Conservation (phyloP, 768 basidiomycete genomes). For the Pulveroboletus sp. region DNA sequence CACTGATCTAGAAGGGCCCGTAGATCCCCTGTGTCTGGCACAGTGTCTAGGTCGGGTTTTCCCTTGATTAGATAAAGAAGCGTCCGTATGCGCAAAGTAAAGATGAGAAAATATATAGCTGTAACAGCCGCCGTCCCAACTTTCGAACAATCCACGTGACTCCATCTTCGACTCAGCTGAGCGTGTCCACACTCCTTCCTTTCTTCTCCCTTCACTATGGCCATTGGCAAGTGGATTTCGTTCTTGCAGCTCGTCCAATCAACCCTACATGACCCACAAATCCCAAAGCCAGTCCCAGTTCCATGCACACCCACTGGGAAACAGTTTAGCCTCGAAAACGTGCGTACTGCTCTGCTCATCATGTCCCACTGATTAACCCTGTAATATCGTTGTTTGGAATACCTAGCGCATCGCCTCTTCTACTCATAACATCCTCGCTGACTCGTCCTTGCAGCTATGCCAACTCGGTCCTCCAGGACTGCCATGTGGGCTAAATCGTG, state of each 20-base stretch:
- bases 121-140: too few species aligned
- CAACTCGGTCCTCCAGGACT: slow-evolving; percentile 96
- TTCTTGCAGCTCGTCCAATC: slow-evolving; percentile 28
- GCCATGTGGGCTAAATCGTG: slow-evolving; percentile 94
- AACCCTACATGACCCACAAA: slow-evolving; percentile 16
- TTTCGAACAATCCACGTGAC: too few species aligned
- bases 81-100: too few species aligned
- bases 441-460: slow-evolving; percentile 65
- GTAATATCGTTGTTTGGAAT: slow-evolving; percentile 69
- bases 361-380: slow-evolving; percentile 8
- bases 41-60: too few species aligned
- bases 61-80: too few species aligned
- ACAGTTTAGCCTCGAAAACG: slow-evolving; percentile 97
- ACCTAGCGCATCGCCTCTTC: slow-evolving; percentile 64
- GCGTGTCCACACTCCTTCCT: slow-evolving; percentile 14
- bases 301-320: slow-evolving; percentile 67
- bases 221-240: slow-evolving; percentile 39
- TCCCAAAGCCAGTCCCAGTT: slow-evolving; percentile 33
- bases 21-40: too few species aligned
- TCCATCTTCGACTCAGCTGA: slow-evolving; percentile 1
- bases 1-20: too few species aligned
- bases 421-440: slow-evolving; percentile 11
- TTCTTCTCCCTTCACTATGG: slow-evolving; percentile 22
- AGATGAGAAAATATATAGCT: too few species aligned
- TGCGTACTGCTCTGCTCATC: slow-evolving; percentile 41